Conservation (phyloP, 345 rosid genomes). For the Salix arbutifolia region DNA sequence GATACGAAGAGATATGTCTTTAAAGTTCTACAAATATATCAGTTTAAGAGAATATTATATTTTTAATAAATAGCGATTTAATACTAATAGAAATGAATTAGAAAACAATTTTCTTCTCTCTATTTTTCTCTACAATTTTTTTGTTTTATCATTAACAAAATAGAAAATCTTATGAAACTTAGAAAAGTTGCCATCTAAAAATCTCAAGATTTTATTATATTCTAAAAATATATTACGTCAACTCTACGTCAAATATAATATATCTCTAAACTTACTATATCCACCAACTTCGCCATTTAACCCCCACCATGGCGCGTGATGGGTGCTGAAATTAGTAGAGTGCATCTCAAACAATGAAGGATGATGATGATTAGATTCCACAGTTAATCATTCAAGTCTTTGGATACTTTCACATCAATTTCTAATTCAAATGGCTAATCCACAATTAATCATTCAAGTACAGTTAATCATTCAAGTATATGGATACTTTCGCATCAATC, state of each 20-base stretch:
- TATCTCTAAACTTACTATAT: too few species aligned
- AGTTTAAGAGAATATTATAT: neutral
- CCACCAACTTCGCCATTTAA: neutral
- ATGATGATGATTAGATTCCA: neutral
- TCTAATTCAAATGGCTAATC: neutral
- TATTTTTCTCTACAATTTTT: neutral
- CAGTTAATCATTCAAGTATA: too few species aligned
- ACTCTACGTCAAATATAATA: too few species aligned
- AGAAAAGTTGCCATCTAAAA: too few species aligned
- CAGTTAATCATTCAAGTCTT: neutral
- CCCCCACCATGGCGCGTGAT: neutral
- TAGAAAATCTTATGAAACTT: neutral
- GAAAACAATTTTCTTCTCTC: neutral
- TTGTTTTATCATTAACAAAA: neutral
- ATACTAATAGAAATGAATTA: neutral
- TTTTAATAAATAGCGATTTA: neutral
- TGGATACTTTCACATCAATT: neutral
- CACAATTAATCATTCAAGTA: too few species aligned
- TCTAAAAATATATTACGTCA: too few species aligned
- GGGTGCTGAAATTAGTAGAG: neutral
- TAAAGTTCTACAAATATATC: accelerated
- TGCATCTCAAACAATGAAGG: neutral
- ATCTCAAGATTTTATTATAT: too few species aligned
- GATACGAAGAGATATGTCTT: accelerated
- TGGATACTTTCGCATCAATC: neutral